Conservation (phyloP, 129 eudicot species). For the Kitagawia praeruptora region DNA sequence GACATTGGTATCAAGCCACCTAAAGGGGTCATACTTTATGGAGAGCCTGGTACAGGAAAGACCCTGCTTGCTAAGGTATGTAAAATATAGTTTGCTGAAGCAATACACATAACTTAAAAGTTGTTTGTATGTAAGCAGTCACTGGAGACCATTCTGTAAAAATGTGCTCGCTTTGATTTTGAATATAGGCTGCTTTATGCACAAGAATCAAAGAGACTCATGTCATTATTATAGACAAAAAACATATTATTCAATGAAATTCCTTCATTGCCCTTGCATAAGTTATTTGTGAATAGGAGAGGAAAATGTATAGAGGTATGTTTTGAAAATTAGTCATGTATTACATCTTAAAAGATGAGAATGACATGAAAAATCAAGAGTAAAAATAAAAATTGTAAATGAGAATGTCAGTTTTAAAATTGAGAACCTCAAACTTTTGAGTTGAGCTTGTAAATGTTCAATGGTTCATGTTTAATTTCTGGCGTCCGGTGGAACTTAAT, state of each 20-base stretch:
- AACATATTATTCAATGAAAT: neutral
- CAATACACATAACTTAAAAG: neutral
- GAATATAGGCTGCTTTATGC: neutral
- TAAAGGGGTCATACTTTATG: conserved; percentile 93
- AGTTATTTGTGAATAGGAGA: neutral
- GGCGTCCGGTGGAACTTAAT: neutral
- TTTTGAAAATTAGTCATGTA: neutral
- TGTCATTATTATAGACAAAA: neutral
- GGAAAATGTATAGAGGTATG: neutral
- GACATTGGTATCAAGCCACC: conserved; percentile 99
- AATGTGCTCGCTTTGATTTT: neutral
- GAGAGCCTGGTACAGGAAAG: conserved; percentile 99
- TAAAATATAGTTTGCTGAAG: neutral
- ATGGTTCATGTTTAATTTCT: neutral
- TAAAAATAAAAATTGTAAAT: no score
- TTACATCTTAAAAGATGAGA: neutral
- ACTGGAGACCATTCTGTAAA: neutral
- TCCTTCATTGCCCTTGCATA: neutral
- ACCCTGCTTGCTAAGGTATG: conserved; percentile 93
- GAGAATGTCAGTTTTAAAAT: no score
- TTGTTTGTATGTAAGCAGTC: neutral
- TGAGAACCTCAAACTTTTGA: neutral
- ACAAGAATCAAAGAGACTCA: neutral
- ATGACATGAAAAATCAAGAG: no score
- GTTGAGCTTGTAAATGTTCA: neutral